These are phyloP conservation scores for Polygonum maritimum DNA, from an alignment of 148 eudicot species.

Conservation along the genomic window DNA sequence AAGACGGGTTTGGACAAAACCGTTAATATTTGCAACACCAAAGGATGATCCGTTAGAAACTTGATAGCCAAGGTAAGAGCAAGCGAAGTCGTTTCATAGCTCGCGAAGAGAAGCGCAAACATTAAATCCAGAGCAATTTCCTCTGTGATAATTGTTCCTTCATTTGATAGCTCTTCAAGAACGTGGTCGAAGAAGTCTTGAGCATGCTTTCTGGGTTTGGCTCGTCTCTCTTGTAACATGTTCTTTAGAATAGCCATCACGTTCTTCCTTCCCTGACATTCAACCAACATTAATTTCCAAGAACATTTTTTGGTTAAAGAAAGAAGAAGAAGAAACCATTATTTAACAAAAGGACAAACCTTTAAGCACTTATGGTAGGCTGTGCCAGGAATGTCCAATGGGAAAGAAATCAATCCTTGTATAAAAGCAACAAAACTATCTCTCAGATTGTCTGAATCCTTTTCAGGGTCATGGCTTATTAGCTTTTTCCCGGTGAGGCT, in stretches of 20 bases:
- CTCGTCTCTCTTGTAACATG: conserved; percentile 73
- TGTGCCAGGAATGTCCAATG: conserved; percentile 75
- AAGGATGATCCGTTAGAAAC: conserved; percentile 60
- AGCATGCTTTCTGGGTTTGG: conserved; percentile 40
- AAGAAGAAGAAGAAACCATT: not conserved
- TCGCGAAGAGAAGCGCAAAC: conserved; percentile 89
- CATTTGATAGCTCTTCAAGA: conserved; percentile 57
- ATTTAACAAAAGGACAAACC: conserved; percentile 20
- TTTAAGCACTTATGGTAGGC: conserved; percentile 64
- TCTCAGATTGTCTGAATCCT: conserved; percentile 55
- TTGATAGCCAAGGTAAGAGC: conserved; percentile 75
- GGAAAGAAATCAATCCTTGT: conserved; percentile 68
- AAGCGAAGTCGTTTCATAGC: conserved; percentile 85
- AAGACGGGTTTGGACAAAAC: not conserved
- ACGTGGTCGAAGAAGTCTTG: conserved; percentile 80
- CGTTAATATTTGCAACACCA: conserved; percentile 28
- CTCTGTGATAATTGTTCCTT: conserved; percentile 67
- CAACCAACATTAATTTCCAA: not conserved
- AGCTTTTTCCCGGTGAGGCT: conserved; percentile 65
- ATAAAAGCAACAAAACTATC: conserved; percentile 58
- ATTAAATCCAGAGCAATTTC: conserved; percentile 82
- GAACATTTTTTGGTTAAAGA: not conserved
- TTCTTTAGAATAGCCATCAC: conserved; percentile 75
- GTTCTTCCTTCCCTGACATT: conserved; percentile 74
- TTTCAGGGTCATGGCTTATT: conserved; percentile 62